Conservation (phyloP, 2,329 filamentous ascomycete species). For the Fusarium penzigii region DNA sequence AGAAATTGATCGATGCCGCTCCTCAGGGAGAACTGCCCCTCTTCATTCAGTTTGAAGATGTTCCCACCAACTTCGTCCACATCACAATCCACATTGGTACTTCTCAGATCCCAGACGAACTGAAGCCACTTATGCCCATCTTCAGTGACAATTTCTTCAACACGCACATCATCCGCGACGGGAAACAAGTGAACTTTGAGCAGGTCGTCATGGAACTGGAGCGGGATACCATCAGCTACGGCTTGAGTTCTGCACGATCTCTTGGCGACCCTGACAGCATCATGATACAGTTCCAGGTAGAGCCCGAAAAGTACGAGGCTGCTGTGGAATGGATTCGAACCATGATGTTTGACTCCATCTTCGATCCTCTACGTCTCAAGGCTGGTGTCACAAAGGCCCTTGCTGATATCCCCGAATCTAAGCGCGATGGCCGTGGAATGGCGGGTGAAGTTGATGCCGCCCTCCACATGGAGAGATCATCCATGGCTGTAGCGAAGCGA, state of each 20-base stretch:
- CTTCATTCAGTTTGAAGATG: slow-evolving; percentile 96
- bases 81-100: slow-evolving; percentile 81
- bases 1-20: slow-evolving; percentile 73
- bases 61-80: slow-evolving; percentile 89
- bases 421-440: slow-evolving; percentile 78
- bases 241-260: slow-evolving; percentile 65
- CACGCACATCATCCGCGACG: slow-evolving; percentile 77
- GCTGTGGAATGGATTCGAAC: slow-evolving; percentile 83
- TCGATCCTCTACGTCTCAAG: slow-evolving; percentile 69
- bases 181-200: slow-evolving; percentile 80
- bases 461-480: slow-evolving; percentile 76
- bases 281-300: slow-evolving; percentile 79
- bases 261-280: slow-evolving; percentile 82
- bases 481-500: slow-evolving; percentile 73
- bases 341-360: slow-evolving; percentile 85
- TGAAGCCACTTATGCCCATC: slow-evolving; percentile 80
- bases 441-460: slow-evolving; percentile 69
- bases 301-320: slow-evolving; percentile 81
- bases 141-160: slow-evolving; percentile 95
- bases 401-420: slow-evolving; percentile 88
- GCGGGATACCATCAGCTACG: slow-evolving; percentile 85
- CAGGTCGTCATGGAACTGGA: slow-evolving; percentile 90
- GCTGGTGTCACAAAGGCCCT: slow-evolving; percentile 76
- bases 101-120: slow-evolving; percentile 71
- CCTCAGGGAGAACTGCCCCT: slow-evolving; percentile 64